Evolutionary conservation across 2,329 filamentous ascomycete species (phyloP), one percentile per base, ranked within the genome.

Genomic region (Trichoderma lentiforme): DNA sequence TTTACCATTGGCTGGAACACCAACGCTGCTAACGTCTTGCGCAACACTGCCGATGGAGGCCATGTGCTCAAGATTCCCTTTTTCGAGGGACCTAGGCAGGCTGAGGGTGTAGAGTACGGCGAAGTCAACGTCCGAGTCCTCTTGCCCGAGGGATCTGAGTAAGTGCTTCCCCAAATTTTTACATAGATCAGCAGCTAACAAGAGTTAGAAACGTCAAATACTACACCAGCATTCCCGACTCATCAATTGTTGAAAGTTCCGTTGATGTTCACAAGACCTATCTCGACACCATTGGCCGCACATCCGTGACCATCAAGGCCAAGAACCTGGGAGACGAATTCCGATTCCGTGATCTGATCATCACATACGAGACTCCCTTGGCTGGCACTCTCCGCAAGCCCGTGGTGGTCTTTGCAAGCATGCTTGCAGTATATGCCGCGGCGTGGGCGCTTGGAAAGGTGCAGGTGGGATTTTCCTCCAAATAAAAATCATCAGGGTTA

Each of bases 1-100:
- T 99, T 98, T 86, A 93, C 92, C 72, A 91, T 98, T 71, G 96
- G 96, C 76, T 99, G 96, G 96, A 97, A 98, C 84, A 91, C 93
- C 67, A 90, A 97, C 75, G 86, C 97, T 32, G 90, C 90, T 77
- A 89, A 88, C 71, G 96, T 93, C 80, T 81, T 99, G 75, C 91
- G 93, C 77, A 89, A 86, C 76, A 86, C 88, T 56, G 83, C 86
- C 60, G 87, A 87, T 30, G 90, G 93, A 73, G 88, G 89, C n/a
- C 97, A 93, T 78, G 87, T 97, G 11, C 87, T 99, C 73, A 97
- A 93, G 79, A 91, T 98, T 8, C 95, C 96, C 8, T 96, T 99
- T 84, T 84, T 99, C 12, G 94, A 98, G 82, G 96, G 96, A 0
- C 95, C 95, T 53, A 96, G 92, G 84, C 91, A 94, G 80, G 79